phyloP scores from a whole-genome alignment of 768 basidiomycete genomes.

The Suillus weaverae region DNA sequence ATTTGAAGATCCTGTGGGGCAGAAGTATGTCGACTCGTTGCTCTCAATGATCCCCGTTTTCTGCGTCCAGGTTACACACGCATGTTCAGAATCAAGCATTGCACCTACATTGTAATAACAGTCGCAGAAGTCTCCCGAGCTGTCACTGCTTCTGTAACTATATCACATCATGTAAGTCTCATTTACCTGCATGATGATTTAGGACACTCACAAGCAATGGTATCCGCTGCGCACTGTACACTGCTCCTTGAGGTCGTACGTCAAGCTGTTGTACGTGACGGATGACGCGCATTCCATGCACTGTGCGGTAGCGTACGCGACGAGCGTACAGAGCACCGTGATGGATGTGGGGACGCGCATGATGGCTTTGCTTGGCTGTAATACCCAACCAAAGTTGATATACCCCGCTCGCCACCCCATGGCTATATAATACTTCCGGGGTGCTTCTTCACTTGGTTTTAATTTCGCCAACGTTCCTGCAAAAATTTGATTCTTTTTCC shows the following conservation, averaged over 20 bases:
- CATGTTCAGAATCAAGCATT: neutral
- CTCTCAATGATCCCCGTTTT: neutral
- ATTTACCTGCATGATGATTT: neutral
- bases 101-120: constrained; percentile 3
- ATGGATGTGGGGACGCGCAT: constrained; percentile 4
- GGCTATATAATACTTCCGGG: neutral
- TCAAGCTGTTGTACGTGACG: neutral
- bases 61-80: neutral
- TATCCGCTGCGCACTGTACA: neutral
- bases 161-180: neutral
- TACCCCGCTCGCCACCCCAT: neutral
- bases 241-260: neutral
- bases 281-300: neutral
- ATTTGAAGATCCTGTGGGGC: neutral
- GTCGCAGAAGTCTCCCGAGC: neutral
- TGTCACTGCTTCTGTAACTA: neutral
- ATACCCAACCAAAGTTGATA: neutral
- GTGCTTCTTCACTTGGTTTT: neutral
- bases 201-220: constrained; percentile 1
- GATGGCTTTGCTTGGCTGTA: neutral
- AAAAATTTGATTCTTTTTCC: neutral
- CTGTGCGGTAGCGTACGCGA: neutral
- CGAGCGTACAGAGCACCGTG: neutral
- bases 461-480: neutral
- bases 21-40: constrained; percentile 2